These are phyloP conservation scores for Coccomyxa sp. DNA, from an alignment of 139 green algal species.

Conservation along the genomic window DNA sequence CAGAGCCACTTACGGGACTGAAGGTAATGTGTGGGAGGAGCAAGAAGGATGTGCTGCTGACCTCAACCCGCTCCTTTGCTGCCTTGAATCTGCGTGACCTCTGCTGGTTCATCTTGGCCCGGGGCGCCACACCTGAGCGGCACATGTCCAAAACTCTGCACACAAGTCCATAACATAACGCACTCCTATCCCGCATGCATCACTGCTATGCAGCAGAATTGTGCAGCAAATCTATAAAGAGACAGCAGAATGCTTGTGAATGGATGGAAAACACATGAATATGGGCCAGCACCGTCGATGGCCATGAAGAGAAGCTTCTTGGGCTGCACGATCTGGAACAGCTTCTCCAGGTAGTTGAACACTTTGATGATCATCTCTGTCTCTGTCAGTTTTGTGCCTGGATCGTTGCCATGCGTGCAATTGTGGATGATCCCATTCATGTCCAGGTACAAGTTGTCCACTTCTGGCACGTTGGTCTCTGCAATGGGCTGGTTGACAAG, in stretches of 20 bases:
- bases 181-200: not conserved
- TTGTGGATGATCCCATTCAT: slow-evolving; percentile 98
- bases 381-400: slow-evolving; percentile 68
- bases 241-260: not conserved
- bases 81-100: slow-evolving; percentile 77
- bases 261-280: not conserved
- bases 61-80: slow-evolving; percentile 39
- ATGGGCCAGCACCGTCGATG: slow-evolving; percentile 71
- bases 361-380: slow-evolving; percentile 88
- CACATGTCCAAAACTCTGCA: not conserved
- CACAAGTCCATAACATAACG: not conserved
- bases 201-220: slow-evolving; percentile 4
- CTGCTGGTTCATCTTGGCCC: slow-evolving; percentile 98
- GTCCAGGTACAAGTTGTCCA: slow-evolving; percentile 94
- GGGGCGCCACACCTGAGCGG: slow-evolving; percentile 68
- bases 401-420: slow-evolving; percentile 87
- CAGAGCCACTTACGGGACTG: too few relatives aligned
- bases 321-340: slow-evolving; percentile 86
- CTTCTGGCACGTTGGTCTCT: slow-evolving; percentile 46
- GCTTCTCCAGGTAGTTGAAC: slow-evolving; percentile 87
- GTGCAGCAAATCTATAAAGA: not conserved
- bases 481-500: slow-evolving; percentile 80
- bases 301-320: slow-evolving; percentile 89
- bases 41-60: not conserved
- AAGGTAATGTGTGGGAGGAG: not conserved